A percentile compares a stretch with the other conserved stretches of the same genome.
These are phyloP conservation scores for Pseudogymnoascus destructans DNA, from an alignment of 2,329 filamentous ascomycete species.

Conservation along the genomic window DNA sequence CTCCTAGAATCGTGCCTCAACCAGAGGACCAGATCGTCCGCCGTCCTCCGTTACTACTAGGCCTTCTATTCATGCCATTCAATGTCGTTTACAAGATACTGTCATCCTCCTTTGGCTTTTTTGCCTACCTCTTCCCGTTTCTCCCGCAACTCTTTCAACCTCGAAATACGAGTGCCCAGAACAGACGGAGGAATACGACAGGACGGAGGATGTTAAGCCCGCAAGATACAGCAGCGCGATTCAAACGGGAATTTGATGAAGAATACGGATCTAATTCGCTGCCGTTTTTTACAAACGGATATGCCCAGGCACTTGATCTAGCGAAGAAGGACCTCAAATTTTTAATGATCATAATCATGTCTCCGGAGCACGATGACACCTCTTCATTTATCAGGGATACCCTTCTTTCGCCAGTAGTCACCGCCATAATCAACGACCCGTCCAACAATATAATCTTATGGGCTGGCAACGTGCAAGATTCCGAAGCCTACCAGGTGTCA, in stretches of 20 bases:
- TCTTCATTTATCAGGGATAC: conserved; percentile 70
- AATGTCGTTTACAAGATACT: conserved; percentile 62
- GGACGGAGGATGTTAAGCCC: conserved; percentile 68
- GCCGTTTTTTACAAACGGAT: conserved; percentile 75
- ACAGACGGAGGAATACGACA: conserved; percentile 45
- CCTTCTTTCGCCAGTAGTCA: conserved; percentile 61
- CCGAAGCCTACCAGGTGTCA: conserved; percentile 90
- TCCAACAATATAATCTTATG: conserved; percentile 74
- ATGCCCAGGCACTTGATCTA: conserved; percentile 79
- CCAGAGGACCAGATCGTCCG: conserved; percentile 50
- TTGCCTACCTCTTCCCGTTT: conserved; percentile 70
- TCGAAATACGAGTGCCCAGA: conserved; percentile 39
- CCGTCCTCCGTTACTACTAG: conserved; percentile 61
- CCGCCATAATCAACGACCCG: conserved; percentile 60
- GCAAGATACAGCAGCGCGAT: conserved; percentile 74
- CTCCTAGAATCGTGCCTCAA: conserved; percentile 73
- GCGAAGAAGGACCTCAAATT: conserved; percentile 89
- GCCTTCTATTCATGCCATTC: conserved; percentile 70
- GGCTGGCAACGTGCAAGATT: conserved; percentile 85
- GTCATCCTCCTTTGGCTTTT: conserved; percentile 53
- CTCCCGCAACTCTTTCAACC: conserved; percentile 54
- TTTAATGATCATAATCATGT: conserved; percentile 74
- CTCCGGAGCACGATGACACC: conserved; percentile 91
- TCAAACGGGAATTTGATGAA: conserved; percentile 89
- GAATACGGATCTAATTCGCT: conserved; percentile 65